These are phyloP conservation scores for Tolypocladium tundrense DNA, from an alignment of 2,329 filamentous ascomycete species.

Conservation along the genomic window DNA sequence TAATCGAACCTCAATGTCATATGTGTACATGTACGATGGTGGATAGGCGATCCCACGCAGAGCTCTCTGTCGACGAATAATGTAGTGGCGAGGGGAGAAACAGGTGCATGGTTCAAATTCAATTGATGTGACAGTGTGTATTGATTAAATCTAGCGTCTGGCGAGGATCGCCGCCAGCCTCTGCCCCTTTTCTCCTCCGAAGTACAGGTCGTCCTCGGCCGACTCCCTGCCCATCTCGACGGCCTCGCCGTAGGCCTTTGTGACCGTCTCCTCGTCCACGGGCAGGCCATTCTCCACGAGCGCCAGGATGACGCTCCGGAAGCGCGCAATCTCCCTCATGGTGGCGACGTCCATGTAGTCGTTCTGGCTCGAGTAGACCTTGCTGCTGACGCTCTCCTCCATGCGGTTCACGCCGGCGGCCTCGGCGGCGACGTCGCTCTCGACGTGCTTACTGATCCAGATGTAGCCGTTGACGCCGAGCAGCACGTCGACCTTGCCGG, in stretches of 20 bases:
- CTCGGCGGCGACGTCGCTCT: conserved; percentile 41
- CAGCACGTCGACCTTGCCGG: conserved; percentile 68
- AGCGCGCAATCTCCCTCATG: conserved; percentile 76
- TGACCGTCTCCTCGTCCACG: conserved; percentile 86
- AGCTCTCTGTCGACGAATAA: not conserved
- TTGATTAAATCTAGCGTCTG: conserved; percentile 8
- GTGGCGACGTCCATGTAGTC: conserved; percentile 69
- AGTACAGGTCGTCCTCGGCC: conserved; percentile 47
- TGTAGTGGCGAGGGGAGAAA: too few relatives aligned
- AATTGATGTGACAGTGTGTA: not conserved
- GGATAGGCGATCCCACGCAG: not conserved
- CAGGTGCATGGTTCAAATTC: not conserved
- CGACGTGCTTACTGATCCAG: conserved; percentile 81
- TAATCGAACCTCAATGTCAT: not conserved
- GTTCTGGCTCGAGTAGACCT: conserved; percentile 92
- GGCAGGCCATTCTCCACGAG: conserved; percentile 72
- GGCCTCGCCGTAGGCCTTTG: conserved; percentile 70
- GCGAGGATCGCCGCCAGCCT: conserved; percentile 33
- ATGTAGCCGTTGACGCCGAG: conserved; percentile 96
- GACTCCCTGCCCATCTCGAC: conserved; percentile 61
- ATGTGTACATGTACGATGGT: not conserved
- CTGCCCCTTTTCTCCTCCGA: conserved; percentile 47
- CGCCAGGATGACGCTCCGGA: conserved; percentile 71
- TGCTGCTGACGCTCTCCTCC: conserved; percentile 76
- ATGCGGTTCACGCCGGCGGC: conserved; percentile 65